Conservation (phyloP, 805 yeast genomes). For the Candida caryicola region DNA sequence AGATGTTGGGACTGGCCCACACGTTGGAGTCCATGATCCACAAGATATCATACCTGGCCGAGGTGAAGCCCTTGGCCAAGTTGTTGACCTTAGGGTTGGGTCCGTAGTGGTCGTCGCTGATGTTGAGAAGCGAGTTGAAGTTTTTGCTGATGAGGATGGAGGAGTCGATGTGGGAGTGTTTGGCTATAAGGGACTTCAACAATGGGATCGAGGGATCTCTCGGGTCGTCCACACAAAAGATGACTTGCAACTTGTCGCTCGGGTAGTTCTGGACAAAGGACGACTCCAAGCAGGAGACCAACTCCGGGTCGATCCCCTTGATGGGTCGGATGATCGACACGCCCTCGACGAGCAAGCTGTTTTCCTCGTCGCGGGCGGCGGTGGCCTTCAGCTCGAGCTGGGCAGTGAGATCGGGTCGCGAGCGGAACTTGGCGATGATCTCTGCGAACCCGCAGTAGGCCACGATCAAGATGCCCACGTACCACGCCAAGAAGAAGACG, state of each 20-base stretch:
- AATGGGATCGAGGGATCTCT: conserved; percentile 65
- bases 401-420: conserved; percentile 16
- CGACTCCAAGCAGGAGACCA: conserved; percentile 63
- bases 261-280: conserved; percentile 72
- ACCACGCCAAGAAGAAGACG: conserved; percentile 34
- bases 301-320: conserved; percentile 79
- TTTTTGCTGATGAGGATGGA: conserved; percentile 45
- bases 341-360: conserved; percentile 21
- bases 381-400: background rate
- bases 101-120: conserved; percentile 55
- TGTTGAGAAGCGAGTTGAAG: conserved; percentile 11
- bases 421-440: conserved; percentile 30
- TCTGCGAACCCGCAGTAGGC: conserved; percentile 42
- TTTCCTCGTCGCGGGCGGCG: conserved; percentile 5
- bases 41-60: conserved; percentile 66
- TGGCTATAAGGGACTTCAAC: conserved; percentile 46
- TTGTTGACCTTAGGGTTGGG: conserved; percentile 91
- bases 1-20: conserved; percentile 65
- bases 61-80: conserved; percentile 71
- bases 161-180: conserved; percentile 58
- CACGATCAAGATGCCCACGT: conserved; percentile 32
- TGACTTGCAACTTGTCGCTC: conserved; percentile 53
- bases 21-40: conserved; percentile 90
- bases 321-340: conserved; percentile 81
- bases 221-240: conserved; percentile 69